A percentile compares a stretch with the other conserved stretches of the same genome.
These are phyloP conservation scores for Escovopsis sp. DNA, from an alignment of 2,329 filamentous ascomycete genomes.

Conservation along the genomic window DNA sequence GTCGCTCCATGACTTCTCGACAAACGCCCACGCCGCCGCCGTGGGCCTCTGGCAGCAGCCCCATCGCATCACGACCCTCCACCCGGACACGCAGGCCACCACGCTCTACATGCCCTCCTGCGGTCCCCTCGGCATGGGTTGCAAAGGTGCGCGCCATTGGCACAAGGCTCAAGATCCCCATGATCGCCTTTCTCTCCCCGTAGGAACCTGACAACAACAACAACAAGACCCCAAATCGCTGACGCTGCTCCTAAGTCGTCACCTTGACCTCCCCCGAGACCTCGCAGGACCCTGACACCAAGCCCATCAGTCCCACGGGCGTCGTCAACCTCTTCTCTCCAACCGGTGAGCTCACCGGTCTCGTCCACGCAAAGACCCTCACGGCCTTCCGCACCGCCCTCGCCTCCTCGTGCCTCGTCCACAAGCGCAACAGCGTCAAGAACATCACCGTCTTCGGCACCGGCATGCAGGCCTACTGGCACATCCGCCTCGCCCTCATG, in stretches of 20 bases:
- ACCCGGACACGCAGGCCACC: slow-evolving; percentile 34
- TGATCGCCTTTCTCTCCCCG: no score
- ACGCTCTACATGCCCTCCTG: slow-evolving; percentile 65
- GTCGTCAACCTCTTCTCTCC: slow-evolving; percentile 54
- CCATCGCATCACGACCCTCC: slow-evolving; percentile 33
- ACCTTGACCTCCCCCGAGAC: slow-evolving; percentile 37
- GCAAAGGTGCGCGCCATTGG: slow-evolving; percentile 42
- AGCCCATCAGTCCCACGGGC: slow-evolving; percentile 40
- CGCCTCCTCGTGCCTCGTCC: slow-evolving; percentile 51
- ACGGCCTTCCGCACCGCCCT: slow-evolving; percentile 73
- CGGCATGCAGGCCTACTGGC: slow-evolving; percentile 89
- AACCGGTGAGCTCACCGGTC: slow-evolving; percentile 46
- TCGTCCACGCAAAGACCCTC: slow-evolving; percentile 58
- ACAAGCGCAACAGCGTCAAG: slow-evolving; percentile 52
- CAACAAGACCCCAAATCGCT: no score
- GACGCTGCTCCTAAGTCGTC: slow-evolving; percentile 32
- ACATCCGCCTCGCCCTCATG: slow-evolving; percentile 69
- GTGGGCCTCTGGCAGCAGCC: slow-evolving; percentile 39
- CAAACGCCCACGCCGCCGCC: slow-evolving; percentile 30
- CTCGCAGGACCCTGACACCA: slow-evolving; percentile 13
- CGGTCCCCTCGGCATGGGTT: slow-evolving; percentile 46
- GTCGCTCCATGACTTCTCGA: slow-evolving; percentile 48
- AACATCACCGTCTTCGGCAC: slow-evolving; percentile 75
- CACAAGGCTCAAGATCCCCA: background rate
- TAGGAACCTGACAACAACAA: no score